phyloP scores from a whole-genome alignment of 2,329 filamentous ascomycete genomes.

The Trichoderma arundinaceum region DNA sequence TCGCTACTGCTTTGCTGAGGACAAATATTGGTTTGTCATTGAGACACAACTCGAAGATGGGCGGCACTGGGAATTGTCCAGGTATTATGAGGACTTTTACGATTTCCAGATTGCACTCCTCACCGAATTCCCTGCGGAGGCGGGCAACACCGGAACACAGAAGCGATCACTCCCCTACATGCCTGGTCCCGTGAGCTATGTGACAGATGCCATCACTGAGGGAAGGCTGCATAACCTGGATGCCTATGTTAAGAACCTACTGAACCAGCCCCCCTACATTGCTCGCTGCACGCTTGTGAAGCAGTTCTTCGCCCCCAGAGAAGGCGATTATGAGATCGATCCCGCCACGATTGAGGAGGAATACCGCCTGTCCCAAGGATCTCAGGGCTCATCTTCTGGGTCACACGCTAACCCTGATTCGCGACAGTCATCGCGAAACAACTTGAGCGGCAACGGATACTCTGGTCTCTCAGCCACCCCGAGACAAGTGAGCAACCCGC shows the following conservation, averaged over 20 bases:
- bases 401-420: slow-evolving; percentile 66
- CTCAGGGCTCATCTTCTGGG: slow-evolving; percentile 68
- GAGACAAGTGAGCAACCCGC: slow-evolving; percentile 53
- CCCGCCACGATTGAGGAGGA: slow-evolving; percentile 74
- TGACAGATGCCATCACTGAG: slow-evolving; percentile 97
- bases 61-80: slow-evolving; percentile 87
- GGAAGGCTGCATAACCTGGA: slow-evolving; percentile 91
- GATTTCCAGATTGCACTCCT: slow-evolving; percentile 97
- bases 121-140: slow-evolving; percentile 89
- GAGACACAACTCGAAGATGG: slow-evolving; percentile 90
- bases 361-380: slow-evolving; percentile 74
- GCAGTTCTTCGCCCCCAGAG: slow-evolving; percentile 86
- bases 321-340: slow-evolving; percentile 93
- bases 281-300: slow-evolving; percentile 82
- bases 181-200: slow-evolving; percentile 96
- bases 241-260: slow-evolving; percentile 90
- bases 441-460: slow-evolving; percentile 64
- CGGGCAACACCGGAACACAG: slow-evolving; percentile 80
- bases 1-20: slow-evolving; percentile 92
- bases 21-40: slow-evolving; percentile 94
- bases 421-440: slow-evolving; percentile 68
- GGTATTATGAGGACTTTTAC: slow-evolving; percentile 98
- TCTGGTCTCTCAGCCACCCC: slow-evolving; percentile 59
- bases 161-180: slow-evolving; percentile 91
- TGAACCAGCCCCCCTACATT: slow-evolving; percentile 84